Percentiles rank a stretch among this genome's conserved stretches.
These are phyloP conservation scores for Gliomastix tumulicola DNA, from an alignment of 2,329 filamentous ascomycete species.

Conservation along the genomic window DNA sequence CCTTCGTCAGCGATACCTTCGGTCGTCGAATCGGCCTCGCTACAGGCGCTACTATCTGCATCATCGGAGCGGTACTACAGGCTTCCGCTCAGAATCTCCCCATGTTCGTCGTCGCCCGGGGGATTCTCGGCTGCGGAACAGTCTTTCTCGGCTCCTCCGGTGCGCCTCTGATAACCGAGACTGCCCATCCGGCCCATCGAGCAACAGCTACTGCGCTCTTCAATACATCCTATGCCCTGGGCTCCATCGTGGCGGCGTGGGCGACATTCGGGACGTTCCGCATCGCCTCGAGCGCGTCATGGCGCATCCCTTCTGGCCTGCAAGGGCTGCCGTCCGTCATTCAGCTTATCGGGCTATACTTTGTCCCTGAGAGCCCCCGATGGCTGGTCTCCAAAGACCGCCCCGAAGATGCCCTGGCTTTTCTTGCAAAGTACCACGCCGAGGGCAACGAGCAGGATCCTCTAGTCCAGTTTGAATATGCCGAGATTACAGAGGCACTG, in stretches of 20 bases:
- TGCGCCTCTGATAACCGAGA: slow-evolving; percentile 20
- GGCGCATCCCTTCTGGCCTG: slow-evolving; percentile 5
- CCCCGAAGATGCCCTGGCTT: slow-evolving; percentile 37
- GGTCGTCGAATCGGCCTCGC: slow-evolving; percentile 28
- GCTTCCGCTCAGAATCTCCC: slow-evolving; percentile 23
- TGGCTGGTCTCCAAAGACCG: slow-evolving; percentile 9
- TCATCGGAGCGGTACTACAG: slow-evolving; percentile 8
- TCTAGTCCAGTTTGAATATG: not conserved
- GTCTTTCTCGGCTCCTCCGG: slow-evolving; percentile 16
- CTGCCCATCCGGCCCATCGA: slow-evolving; percentile 22
- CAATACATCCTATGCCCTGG: slow-evolving; percentile 38
- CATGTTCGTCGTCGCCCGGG: slow-evolving; percentile 26
- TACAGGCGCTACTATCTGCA: slow-evolving; percentile 17
- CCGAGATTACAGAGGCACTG: no score
- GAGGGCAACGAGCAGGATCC: slow-evolving; percentile 15
- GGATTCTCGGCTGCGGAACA: slow-evolving; percentile 18
- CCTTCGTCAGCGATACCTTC: no score
- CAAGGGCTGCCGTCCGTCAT: slow-evolving; percentile 1
- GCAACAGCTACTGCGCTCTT: slow-evolving; percentile 36
- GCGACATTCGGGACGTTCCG: slow-evolving; percentile 14
- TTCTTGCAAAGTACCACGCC: slow-evolving; percentile 3
- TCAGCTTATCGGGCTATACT: slow-evolving; percentile 14
- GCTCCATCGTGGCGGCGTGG: slow-evolving; percentile 4
- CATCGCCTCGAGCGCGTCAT: slow-evolving; percentile 2
- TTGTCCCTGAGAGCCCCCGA: slow-evolving; percentile 23